These are phyloP conservation scores for Yarrowia porcina DNA, from an alignment of 805 yeast genomes.

Conservation along the genomic window DNA sequence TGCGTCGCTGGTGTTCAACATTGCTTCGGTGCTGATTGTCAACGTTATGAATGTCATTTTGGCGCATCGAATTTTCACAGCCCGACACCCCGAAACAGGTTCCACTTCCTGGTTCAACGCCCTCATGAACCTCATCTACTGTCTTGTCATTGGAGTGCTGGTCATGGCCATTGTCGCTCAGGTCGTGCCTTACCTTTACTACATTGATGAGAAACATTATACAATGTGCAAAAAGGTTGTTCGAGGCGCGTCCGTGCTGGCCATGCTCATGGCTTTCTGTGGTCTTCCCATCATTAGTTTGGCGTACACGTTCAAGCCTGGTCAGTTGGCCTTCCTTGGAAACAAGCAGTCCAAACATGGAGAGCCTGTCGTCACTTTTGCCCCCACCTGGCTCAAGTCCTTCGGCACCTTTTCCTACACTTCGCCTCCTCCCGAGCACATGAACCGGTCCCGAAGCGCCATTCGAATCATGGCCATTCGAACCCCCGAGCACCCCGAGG, in stretches of 20 bases:
- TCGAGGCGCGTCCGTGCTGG: constrained; percentile 50
- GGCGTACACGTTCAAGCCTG: constrained; percentile 56
- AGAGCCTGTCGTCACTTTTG: constrained; percentile 41
- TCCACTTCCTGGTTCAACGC: constrained; percentile 49
- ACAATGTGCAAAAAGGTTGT: constrained; percentile 53
- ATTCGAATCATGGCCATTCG: constrained; percentile 56
- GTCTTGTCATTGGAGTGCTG: constrained; percentile 54
- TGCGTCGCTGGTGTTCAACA: constrained; percentile 53
- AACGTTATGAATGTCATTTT: constrained; percentile 59
- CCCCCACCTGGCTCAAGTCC: constrained; percentile 76
- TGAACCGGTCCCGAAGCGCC: constrained; percentile 47
- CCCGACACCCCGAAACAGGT: constrained; percentile 75
- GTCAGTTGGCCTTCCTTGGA: constrained; percentile 43
- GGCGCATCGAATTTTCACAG: constrained; percentile 70
- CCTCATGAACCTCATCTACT: constrained; percentile 50
- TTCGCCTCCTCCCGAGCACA: constrained; percentile 43
- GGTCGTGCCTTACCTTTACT: constrained; percentile 56
- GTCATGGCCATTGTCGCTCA: constrained; percentile 69
- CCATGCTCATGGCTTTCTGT: constrained; percentile 51
- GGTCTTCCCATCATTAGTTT: constrained; percentile 49
- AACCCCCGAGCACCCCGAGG: constrained; percentile 35
- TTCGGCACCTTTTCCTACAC: constrained; percentile 57
- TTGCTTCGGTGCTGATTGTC: constrained; percentile 55
- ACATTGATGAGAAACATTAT: constrained; percentile 46
- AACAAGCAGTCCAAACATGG: constrained; percentile 26